Evolutionary conservation across 2,329 filamentous ascomycete species (phyloP), one percentile per base, ranked within the genome.

Genomic region (Dothistroma pini): DNA sequence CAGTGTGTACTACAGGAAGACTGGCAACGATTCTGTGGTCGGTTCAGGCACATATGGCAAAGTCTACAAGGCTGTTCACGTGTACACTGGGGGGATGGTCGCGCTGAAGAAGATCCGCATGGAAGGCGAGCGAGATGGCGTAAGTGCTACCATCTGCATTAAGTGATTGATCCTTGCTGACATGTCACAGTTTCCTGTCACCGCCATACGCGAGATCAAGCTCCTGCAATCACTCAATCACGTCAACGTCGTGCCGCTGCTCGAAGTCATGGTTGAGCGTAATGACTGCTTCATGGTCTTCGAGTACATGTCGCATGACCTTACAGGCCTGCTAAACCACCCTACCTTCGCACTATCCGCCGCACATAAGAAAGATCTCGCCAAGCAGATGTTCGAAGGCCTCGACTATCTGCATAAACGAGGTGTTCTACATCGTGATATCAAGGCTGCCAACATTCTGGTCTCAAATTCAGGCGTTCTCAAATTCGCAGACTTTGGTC

Each of bases 211-310:
- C 62, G 92, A 96, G 75, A 93, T 96, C 79, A 96, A 96, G 74
- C 80, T 96, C 25, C 81, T 96, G n/a, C 91, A 96, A 72, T 93
- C 90, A 3, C 81, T 96, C 22, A 87, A 88, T 64, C 91, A 96
- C 70, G 79, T 82, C 61, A 96, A 96, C 70, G 87, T 96, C 55
- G 91, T 96, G 60, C 86, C 87, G 47, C 79, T 96, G 19, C 86
- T 90, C 66, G 92, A 96, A 77, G 91, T 96, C 67, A 99, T 99
- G 95, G 95, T 99, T 1, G 95, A 99, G 77, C 90, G 89, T 73
- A 97, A 97, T 68, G 93, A 97, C 76, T 99, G 95, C 75, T 99
- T 96, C 77, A 99, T 99, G 95, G 95, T 99, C 2, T 99, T 99
- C 67, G 95, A 99, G 75, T 99, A 99, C 73, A 83, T 97, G 34